Conservation (phyloP, 495 filamentous ascomycete species). For the Clohesyomyces aquaticus region DNA sequence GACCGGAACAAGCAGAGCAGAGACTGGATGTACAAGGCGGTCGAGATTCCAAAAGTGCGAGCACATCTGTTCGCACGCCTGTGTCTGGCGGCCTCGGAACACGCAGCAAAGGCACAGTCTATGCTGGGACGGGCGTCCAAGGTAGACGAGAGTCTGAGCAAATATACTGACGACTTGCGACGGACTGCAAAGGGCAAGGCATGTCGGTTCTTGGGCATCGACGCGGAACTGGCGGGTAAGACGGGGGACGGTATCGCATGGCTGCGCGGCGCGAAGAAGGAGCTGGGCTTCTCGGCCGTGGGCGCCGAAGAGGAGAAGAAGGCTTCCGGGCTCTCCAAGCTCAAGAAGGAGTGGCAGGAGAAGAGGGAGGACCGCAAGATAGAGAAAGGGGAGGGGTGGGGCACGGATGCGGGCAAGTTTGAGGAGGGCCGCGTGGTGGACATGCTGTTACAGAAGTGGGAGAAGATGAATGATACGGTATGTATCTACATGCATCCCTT, state of each 20-base stretch:
- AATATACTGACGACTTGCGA: conserved; percentile 74
- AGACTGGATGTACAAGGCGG: conserved; percentile 91
- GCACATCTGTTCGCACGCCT: conserved; percentile 84
- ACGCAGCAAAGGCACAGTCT: conserved; percentile 64
- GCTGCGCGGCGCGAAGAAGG: conserved; percentile 70
- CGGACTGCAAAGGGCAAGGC: conserved; percentile 77
- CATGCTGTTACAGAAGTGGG: conserved; percentile 88
- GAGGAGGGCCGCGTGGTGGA: conserved; percentile 87
- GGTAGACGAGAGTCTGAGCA: conserved; percentile 65
- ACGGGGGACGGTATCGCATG: conserved; percentile 83
- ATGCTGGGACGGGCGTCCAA: conserved; percentile 55
- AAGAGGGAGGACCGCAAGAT: conserved; percentile 68
- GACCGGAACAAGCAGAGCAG: conserved; percentile 75
- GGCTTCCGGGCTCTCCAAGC: conserved; percentile 59
- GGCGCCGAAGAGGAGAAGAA: conserved; percentile 51
- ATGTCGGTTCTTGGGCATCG: conserved; percentile 86
- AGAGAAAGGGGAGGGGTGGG: conserved; percentile 71
- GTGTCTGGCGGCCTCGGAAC: conserved; percentile 76
- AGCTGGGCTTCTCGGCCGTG: conserved; percentile 61
- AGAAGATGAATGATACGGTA: conserved; percentile 89
- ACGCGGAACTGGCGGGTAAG: conserved; percentile 80
- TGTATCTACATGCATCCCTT: conserved; percentile 49
- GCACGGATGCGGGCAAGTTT: conserved; percentile 76
- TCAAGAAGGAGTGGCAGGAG: conserved; percentile 74
- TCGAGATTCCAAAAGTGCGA: conserved; percentile 83